Conservation (phyloP, 495 filamentous ascomycete genomes). For the Penicillium atrosanguineum region DNA sequence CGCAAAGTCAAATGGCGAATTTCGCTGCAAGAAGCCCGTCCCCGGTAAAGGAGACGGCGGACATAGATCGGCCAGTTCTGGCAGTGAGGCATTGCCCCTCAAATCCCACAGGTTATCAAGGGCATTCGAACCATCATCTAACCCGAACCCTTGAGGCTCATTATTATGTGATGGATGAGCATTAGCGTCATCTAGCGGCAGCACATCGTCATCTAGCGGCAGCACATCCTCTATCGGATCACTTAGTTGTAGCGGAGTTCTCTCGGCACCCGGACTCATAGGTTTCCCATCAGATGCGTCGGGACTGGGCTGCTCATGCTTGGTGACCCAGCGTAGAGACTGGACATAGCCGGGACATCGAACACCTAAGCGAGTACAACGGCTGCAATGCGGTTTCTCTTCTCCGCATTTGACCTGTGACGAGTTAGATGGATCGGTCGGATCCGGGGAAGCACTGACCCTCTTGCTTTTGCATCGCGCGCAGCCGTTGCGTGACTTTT, state of each 20-base stretch:
- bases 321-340: slow-evolving; percentile 53
- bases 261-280: slow-evolving; percentile 12
- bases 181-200: slow-evolving; percentile 9
- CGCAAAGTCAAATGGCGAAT: slow-evolving; percentile 27
- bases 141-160: slow-evolving; percentile 8
- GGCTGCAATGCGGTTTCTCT: slow-evolving; percentile 48
- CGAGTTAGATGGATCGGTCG: background rate
- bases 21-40: slow-evolving; percentile 17
- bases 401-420: slow-evolving; percentile 57
- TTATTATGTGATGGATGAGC: slow-evolving; percentile 2
- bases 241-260: slow-evolving; percentile 1
- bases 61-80: slow-evolving; percentile 37
- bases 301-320: slow-evolving; percentile 35
- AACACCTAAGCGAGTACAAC: slow-evolving; percentile 49
- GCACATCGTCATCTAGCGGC: slow-evolving; percentile 6
- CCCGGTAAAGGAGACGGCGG: slow-evolving; percentile 18
- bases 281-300: slow-evolving; percentile 13
- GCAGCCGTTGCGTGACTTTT: slow-evolving; percentile 48
- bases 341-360: slow-evolving; percentile 54
- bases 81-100: slow-evolving; percentile 29
- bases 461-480: slow-evolving; percentile 52
- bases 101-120: slow-evolving; percentile 40
- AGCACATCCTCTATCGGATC: background rate
- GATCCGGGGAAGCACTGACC: slow-evolving; percentile 24
- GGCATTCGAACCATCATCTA: slow-evolving; percentile 21